Base-by-base conservation (phyloP, 108 stramenopile genomes). In the Stephanodiscus minutulus region DNA sequence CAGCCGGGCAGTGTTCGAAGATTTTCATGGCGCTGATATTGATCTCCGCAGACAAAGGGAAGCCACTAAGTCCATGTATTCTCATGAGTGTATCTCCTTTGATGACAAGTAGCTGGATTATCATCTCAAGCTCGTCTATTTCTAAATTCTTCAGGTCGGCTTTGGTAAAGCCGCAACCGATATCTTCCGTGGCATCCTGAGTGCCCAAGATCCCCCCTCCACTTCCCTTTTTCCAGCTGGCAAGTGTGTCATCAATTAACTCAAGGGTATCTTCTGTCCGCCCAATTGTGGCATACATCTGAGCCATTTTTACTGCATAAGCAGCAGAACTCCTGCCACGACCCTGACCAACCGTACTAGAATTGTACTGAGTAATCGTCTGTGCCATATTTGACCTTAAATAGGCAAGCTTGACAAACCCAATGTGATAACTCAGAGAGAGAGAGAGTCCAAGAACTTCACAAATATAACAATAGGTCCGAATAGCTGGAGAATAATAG, bases 271-370 rank as follows among this genome's bases (percentile, higher is more conserved):
- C 70, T 24, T 77, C 76, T 13, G 36, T 50, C 41, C 63, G 31
- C 12, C 76, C 76, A 1, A 77, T 77, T 37, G 70, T 77, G 20
- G 50, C 21, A 31, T 77, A 77, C 76, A 77, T 77, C 36, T 77
- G 70, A 15, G 70, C 70, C 76, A 77, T 77, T 48, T 61, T 63
- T 10, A 77, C 63, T 6, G 76, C 76, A 48, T 64, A 65, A 9
- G 70, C 69, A n/a, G 67, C 76, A 17, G 70, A 67, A 44, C 36
- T 29, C 36, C 74, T 43, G 2, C 74, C 66, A 24, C 57, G 36
- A 12, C 17, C 65, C 20, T 61, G 49, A 18, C 37, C 39, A 2
- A 17, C 10, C 29, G 58, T 28, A 15, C 22, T 29, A 4, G 46
- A 11, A 31, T 53, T 50, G 33, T 35, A 11, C 31, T 56, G 20